Percentiles rank a stretch among this genome's conserved stretches.
Conservation (phyloP, 2,329 filamentous ascomycete species). For the Penicillium hordei region DNA sequence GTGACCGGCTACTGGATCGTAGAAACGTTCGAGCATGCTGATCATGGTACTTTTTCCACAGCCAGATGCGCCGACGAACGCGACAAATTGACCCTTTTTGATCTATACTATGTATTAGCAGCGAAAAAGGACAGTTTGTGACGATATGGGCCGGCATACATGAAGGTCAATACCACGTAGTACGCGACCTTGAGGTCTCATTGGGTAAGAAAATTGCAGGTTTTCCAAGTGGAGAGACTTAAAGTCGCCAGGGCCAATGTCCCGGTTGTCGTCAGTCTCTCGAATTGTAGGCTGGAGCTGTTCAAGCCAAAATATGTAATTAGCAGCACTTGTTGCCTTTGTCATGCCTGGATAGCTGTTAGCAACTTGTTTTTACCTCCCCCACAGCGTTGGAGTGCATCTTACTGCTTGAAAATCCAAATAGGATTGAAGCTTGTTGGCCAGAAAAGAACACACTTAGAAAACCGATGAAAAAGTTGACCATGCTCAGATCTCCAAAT, state of each 20-base stretch:
- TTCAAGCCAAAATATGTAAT: constrained; percentile 49
- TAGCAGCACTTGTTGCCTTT: constrained; percentile 51
- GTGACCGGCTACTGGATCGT: constrained; percentile 63
- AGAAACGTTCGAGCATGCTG: constrained; percentile 63
- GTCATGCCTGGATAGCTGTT: constrained; percentile 31
- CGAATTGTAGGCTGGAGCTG: constrained; percentile 46
- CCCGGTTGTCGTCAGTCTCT: constrained; percentile 46
- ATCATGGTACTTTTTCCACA: constrained; percentile 69
- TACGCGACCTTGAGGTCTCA: constrained; percentile 25
- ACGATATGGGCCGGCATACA: neutral
- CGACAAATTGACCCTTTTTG: constrained; percentile 52
- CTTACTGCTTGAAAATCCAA: constrained; percentile 36
- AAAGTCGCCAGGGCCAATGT: constrained; percentile 20
- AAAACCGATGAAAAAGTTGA: constrained; percentile 46
- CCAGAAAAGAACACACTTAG: constrained; percentile 43
- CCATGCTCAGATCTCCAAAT: constrained; percentile 43
- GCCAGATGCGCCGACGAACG: constrained; percentile 58
- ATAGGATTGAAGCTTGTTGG: constrained; percentile 30
- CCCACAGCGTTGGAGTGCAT: constrained; percentile 27
- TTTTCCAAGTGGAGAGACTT: constrained; percentile 46
- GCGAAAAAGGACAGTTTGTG: neutral
- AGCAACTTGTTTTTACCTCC: neutral
- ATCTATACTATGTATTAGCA: constrained; percentile 31
- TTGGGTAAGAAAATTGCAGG: constrained; percentile 42
- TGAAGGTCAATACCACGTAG: constrained; percentile 30